Conservation (phyloP, 1,284 basidiomycete species). For the Ustilago cynodontis region DNA sequence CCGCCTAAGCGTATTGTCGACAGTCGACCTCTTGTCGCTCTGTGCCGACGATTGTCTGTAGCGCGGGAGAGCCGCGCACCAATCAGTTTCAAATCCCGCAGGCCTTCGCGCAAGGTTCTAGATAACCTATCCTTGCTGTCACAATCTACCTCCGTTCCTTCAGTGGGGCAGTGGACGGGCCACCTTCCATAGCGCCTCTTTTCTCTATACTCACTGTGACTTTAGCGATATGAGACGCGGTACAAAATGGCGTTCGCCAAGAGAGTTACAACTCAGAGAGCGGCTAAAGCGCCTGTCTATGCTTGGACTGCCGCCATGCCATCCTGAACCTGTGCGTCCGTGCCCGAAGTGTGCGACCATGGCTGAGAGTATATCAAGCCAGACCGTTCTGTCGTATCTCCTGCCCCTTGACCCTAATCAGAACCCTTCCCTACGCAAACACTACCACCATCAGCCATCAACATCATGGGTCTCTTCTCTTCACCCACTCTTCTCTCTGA, state of each 20-base stretch:
- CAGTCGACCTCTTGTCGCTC: not conserved
- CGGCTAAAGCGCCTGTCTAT: not conserved
- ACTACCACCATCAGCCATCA: not conserved
- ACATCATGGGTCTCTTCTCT: constrained; percentile 49
- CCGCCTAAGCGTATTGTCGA: too few relatives aligned
- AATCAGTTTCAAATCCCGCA: not conserved
- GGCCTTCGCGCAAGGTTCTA: not conserved
- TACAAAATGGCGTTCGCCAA: not conserved
- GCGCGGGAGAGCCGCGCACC: not conserved
- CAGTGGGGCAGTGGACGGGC: not conserved
- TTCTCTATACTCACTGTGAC: constrained; percentile 1
- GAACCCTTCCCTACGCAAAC: not conserved
- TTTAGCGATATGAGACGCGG: not conserved
- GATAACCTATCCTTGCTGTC: not conserved
- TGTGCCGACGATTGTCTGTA: not conserved
- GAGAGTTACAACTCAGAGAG: not conserved
- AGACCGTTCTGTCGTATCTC: not conserved
- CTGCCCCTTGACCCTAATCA: not conserved
- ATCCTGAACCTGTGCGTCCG: not conserved
- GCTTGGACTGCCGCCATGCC: not conserved
- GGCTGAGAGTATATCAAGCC: not conserved
- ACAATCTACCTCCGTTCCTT: not conserved
- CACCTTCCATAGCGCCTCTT: not conserved
- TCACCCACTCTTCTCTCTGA: constrained; percentile 29
- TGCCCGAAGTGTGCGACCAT: too few relatives aligned